Evolutionary conservation across 768 basidiomycete species (phyloP).

Genomic region (Tricholoma furcatifolium): DNA sequence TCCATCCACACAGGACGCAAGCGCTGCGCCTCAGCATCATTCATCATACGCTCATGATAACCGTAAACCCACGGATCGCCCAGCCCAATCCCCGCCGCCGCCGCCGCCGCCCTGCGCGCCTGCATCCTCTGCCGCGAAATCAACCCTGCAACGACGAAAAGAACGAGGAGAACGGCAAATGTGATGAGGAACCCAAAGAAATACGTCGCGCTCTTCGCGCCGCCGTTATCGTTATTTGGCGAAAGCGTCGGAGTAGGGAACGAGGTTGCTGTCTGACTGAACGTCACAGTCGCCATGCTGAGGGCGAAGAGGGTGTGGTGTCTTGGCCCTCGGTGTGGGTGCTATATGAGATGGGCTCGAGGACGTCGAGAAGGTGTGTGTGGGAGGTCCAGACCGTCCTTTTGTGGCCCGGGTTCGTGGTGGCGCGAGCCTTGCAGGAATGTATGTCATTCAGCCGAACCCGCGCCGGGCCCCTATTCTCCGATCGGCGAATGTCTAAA

Average conservation of each 20-base stretch:
- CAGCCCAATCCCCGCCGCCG: slow-evolving; percentile 6
- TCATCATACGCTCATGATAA: slow-evolving; percentile 3
- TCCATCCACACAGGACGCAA: slow-evolving; percentile 17
- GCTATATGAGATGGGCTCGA: background rate
- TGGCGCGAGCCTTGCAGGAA: slow-evolving; percentile 2
- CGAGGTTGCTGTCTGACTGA: background rate
- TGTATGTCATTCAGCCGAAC: slow-evolving; percentile 5
- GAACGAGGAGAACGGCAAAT: slow-evolving; percentile 44
- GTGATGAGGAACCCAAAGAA: slow-evolving; percentile 55
- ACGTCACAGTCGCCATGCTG: background rate
- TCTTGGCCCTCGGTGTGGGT: background rate
- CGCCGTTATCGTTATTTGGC: slow-evolving; percentile 4
- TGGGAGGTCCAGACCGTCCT: background rate
- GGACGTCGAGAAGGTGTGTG: background rate
- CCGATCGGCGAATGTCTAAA: slow-evolving; percentile 1
- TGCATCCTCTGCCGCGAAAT: slow-evolving; percentile 41
- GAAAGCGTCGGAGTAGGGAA: slow-evolving; percentile 1
- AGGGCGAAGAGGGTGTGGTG: too few species aligned
- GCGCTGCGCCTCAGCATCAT: background rate
- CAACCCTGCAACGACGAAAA: slow-evolving; percentile 52
- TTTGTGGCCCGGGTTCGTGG: slow-evolving; percentile 3
- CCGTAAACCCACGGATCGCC: slow-evolving; percentile 20
- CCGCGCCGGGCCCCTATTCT: background rate
- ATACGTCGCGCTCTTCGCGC: slow-evolving; percentile 37
- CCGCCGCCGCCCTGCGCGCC: slow-evolving; percentile 21